Evolutionary conservation across 2,329 filamentous ascomycete species (phyloP).

Genomic region (Metarhizium brunneum): DNA sequence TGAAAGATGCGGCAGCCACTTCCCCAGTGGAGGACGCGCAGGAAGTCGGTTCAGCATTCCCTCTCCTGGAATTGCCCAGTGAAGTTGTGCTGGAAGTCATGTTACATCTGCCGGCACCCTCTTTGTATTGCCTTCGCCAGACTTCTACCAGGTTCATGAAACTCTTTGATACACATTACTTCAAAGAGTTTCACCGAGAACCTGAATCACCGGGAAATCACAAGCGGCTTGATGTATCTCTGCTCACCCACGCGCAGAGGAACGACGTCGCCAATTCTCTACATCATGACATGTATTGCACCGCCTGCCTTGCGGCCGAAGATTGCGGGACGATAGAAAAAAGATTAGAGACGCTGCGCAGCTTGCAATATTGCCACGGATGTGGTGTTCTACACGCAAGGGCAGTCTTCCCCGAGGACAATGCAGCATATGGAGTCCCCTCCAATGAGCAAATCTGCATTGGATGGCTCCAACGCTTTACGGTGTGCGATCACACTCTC

Average conservation of each 20-base stretch:
- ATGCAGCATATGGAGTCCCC: neutral
- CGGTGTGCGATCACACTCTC: neutral
- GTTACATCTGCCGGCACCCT: neutral
- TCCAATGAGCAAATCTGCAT: neutral
- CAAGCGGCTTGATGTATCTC: neutral
- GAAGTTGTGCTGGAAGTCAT: neutral
- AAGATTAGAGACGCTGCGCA: neutral
- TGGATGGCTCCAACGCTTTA: neutral
- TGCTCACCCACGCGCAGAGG: neutral
- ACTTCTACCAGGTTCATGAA: neutral
- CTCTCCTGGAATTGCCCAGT: neutral
- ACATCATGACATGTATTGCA: slow-evolving; percentile 1
- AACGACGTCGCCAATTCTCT: neutral
- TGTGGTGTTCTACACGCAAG: neutral
- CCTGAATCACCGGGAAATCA: neutral
- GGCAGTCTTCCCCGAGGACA: neutral
- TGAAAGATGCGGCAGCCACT: neutral
- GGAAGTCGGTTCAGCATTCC: neutral
- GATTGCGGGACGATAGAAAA: neutral
- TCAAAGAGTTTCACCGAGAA: neutral
- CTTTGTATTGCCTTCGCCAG: neutral
- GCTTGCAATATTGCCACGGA: neutral
- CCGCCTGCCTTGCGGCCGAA: neutral
- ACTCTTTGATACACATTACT: neutral
- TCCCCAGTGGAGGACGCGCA: neutral